Base-by-base conservation (phyloP, 176 grass and related monocot species). In the Zoysia pacifica region DNA sequence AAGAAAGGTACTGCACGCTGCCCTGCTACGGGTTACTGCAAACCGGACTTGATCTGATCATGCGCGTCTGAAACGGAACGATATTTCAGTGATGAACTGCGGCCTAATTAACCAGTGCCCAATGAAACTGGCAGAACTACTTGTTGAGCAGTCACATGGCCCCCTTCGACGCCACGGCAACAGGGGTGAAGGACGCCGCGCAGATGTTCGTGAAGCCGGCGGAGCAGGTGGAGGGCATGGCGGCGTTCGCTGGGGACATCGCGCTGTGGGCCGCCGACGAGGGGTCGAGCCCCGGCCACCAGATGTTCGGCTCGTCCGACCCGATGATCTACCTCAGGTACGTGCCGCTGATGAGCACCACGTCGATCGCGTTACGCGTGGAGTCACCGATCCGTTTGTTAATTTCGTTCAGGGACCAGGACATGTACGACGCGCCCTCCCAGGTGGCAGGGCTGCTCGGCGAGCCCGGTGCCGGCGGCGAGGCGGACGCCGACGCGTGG, bases 301-400 rank as follows among this genome's bases (percentile, higher is more conserved):
- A 54, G 11, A 87, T 93, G 2, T 84, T 89, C 16, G 67, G 61
- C 4, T 77, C 56, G 1, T 72, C 78, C 0, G 84, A 93, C 20
- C 91, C 87, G 37, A 54, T 93, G 62, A 87, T 87, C 62, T 84
- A 86, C 55, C 87, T 93, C 73, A 87, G 87, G 91, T 81, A 70
- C 37, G n/a, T 5, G 51, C 51, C 14, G 48, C 48, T 10, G 48
- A 6, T 49, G 48, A 11, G 48, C 48, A 49, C 48, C 48, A 2
- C 9, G 48, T 45, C 28, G 28, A 28, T 7, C 45, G 45, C 45
- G 45, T 47, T 5, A 28, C 16, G 48, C 67, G 3, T 45, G 10
- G 3, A 14, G 43, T 7, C 2, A 1, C 1, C 2, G 45, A 5
- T 59, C 6, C 0, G 56, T 74, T 43, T 39, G 8, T 28, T 2